Percentiles rank a stretch among this genome's conserved stretches.
phyloP scores from a whole-genome alignment of 306 rosid species.

The Biancaea sappan region DNA sequence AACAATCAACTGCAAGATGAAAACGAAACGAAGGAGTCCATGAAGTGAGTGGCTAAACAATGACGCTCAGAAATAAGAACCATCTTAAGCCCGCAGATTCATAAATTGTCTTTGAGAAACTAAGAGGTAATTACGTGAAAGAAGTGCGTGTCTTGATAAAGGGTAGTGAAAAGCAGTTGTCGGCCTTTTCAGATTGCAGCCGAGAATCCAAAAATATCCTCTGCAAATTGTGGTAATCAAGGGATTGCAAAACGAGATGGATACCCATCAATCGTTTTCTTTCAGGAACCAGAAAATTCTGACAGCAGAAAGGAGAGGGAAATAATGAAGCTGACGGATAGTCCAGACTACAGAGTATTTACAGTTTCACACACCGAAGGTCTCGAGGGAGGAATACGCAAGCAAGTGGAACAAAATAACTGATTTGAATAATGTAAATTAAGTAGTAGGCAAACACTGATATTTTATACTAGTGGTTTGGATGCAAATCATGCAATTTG shows the following conservation, averaged over 20 bases:
- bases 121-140: neutral
- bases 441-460: too few relatives aligned
- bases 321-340: neutral
- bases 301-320: neutral
- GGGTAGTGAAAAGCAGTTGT: neutral
- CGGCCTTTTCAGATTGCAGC: neutral
- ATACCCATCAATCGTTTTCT: conserved; percentile 37
- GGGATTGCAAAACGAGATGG: neutral
- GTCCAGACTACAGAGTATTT: neutral
- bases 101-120: neutral
- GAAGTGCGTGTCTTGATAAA: neutral
- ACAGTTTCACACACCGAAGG: too few relatives aligned
- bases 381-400: neutral
- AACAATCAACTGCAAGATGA: neutral
- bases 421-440: too few relatives aligned
- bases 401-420: neutral
- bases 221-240: conserved; percentile 27
- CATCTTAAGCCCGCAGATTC: neutral
- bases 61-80: neutral
- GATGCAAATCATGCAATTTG: too few relatives aligned
- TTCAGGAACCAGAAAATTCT: conserved; percentile 8
- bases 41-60: neutral
- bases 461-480: too few relatives aligned
- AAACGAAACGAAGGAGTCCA: too few relatives aligned
- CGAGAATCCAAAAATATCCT: conserved; percentile 37